A percentile compares a stretch with the other conserved stretches of the same genome.
These are phyloP conservation scores for Exophiala dermatitidis DNA, from an alignment of 2,329 filamentous ascomycete genomes.

Conservation along the genomic window DNA sequence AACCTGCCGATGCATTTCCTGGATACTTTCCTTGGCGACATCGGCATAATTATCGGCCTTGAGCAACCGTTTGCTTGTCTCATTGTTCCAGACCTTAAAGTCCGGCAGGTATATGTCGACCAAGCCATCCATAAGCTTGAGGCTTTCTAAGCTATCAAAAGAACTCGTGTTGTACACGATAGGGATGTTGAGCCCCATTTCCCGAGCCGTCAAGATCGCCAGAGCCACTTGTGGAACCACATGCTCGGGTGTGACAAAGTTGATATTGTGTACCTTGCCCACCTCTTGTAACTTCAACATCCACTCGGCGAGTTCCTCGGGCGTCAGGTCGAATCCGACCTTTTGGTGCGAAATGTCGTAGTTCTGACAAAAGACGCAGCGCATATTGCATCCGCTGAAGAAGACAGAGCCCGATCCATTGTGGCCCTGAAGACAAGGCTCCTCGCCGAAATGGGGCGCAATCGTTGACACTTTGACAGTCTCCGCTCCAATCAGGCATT, in stretches of 20 bases:
- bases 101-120: constrained; percentile 84
- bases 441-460: constrained; percentile 77
- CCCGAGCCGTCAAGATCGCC: constrained; percentile 64
- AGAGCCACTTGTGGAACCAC: constrained; percentile 76
- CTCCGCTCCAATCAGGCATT: constrained; percentile 67
- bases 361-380: constrained; percentile 72
- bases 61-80: constrained; percentile 61
- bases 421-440: constrained; percentile 76
- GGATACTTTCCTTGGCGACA: constrained; percentile 67
- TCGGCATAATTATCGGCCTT: constrained; percentile 71
- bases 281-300: constrained; percentile 73
- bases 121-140: constrained; percentile 67
- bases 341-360: constrained; percentile 74
- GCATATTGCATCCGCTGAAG: constrained; percentile 68
- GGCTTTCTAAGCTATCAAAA: constrained; percentile 67
- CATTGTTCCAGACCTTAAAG: constrained; percentile 71
- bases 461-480: constrained; percentile 76
- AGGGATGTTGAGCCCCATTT: constrained; percentile 62
- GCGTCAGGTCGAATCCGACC: constrained; percentile 72
- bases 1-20: constrained; percentile 72
- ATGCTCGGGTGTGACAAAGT: constrained; percentile 79
- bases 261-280: constrained; percentile 82
- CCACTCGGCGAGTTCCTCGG: constrained; percentile 73
- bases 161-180: constrained; percentile 81
- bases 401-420: constrained; percentile 75